These are phyloP conservation scores for Chamaecyparis obtusa DNA, from an alignment of 75 land plant genomes.

Conservation along the genomic window DNA sequence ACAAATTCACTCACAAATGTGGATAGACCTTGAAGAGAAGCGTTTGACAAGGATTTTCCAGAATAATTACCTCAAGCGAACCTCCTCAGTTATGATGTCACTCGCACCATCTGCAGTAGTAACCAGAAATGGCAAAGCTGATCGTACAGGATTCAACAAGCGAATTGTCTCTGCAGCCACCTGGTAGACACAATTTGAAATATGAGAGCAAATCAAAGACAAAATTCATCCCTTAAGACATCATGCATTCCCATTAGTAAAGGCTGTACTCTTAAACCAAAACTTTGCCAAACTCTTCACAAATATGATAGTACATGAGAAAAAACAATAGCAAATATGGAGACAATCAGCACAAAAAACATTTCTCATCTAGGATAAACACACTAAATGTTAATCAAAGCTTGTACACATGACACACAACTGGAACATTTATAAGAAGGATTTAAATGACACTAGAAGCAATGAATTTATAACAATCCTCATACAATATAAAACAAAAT, in stretches of 20 bases:
- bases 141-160: slow-evolving; percentile 63
- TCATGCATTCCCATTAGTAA: neutral
- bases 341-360: neutral
- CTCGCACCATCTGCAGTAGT: slow-evolving; percentile 77
- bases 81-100: slow-evolving; percentile 73
- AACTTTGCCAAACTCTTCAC: neutral
- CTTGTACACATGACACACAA: neutral
- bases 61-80: slow-evolving; percentile 75
- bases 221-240: neutral
- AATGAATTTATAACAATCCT: neutral
- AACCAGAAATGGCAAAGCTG: slow-evolving; percentile 82
- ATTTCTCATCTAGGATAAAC: neutral
- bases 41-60: neutral
- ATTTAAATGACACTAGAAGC: neutral
- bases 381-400: neutral
- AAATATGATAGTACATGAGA: neutral
- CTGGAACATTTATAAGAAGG: neutral
- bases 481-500: neutral
- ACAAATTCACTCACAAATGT: slow-evolving; percentile 1
- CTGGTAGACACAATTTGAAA: slow-evolving; percentile 31
- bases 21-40: neutral
- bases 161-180: slow-evolving; percentile 79
- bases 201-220: neutral
- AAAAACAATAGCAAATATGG: neutral
- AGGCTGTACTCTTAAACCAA: neutral